A percentile compares a stretch with the other conserved stretches of the same genome.
phyloP scores from a whole-genome alignment of 139 green algal genomes.

The Auxenochlorella pyrenoidosa region DNA sequence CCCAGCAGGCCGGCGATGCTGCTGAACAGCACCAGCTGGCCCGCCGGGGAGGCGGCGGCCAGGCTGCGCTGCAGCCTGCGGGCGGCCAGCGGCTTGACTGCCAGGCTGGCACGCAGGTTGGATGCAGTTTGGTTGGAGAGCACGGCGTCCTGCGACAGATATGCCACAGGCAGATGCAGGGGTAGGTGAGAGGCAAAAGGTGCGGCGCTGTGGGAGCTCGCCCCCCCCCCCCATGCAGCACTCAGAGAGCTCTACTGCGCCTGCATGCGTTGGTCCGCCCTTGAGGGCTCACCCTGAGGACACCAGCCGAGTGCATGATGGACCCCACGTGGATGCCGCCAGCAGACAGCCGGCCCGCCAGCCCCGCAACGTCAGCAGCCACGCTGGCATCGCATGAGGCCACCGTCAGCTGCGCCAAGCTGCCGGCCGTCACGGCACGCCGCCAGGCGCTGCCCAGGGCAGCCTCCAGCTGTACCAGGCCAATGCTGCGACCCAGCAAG shows the following conservation, averaged over 20 bases:
- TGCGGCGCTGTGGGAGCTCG: not conserved
- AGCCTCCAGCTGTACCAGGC: not conserved
- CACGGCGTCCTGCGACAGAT: conserved; percentile 57
- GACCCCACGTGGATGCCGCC: not conserved
- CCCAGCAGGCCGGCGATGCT: conserved; percentile 61
- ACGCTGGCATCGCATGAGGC: conserved; percentile 31
- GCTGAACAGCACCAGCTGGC: conserved; percentile 47
- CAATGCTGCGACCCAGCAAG: conserved; percentile 16
- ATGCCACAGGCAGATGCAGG: not conserved
- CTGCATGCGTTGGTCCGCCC: not conserved
- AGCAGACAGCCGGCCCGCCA: not conserved
- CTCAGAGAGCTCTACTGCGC: not conserved
- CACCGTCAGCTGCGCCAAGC: conserved; percentile 28
- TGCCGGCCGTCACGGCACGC: no score
- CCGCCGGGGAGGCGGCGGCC: not conserved
- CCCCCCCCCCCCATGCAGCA: not conserved
- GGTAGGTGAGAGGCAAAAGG: no score
- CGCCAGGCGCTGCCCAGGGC: not conserved
- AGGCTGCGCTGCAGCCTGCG: conserved; percentile 26
- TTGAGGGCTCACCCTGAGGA: conserved; percentile 41
- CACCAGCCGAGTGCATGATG: conserved; percentile 76
- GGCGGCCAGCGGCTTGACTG: conserved; percentile 59
- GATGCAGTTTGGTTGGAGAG: conserved; percentile 61
- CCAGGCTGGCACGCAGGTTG: conserved; percentile 46
- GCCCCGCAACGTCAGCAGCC: conserved; percentile 21